Conservation (phyloP, 331 rosid genomes). For the Phaseolus coccineus region DNA sequence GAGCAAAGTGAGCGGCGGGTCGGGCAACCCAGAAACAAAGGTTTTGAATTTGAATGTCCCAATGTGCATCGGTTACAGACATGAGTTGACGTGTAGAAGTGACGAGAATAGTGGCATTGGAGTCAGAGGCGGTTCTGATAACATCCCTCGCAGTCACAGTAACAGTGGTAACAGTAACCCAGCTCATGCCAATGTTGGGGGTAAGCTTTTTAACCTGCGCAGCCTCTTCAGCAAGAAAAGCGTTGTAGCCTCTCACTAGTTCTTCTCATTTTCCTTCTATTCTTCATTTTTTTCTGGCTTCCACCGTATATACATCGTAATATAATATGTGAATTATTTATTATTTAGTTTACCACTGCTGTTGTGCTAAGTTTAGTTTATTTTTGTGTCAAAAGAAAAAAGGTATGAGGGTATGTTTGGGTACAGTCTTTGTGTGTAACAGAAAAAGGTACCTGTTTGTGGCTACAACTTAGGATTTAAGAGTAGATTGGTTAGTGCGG, state of each 20-base stretch:
- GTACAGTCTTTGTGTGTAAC: conserved; percentile 18
- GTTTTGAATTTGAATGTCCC: conserved; percentile 83
- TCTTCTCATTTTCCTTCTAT: neutral
- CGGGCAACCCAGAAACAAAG: conserved; percentile 39
- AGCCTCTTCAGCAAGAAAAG: conserved; percentile 71
- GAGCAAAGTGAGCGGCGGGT: conserved; percentile 34
- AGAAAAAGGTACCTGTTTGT: conserved; percentile 9
- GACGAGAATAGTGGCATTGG: conserved; percentile 50
- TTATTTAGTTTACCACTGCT: too few relatives aligned
- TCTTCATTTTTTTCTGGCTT: neutral
- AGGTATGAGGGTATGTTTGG: conserved; percentile 13
- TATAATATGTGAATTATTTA: neutral
- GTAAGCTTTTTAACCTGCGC: conserved; percentile 69
- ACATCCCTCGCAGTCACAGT: neutral
- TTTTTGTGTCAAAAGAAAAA: neutral
- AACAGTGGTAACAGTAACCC: conserved; percentile 8
- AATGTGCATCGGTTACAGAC: conserved; percentile 66
- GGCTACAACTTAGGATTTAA: conserved; percentile 35
- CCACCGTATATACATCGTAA: neutral
- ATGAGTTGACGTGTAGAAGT: conserved; percentile 62
- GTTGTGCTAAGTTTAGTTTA: too few relatives aligned
- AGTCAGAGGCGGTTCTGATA: neutral
- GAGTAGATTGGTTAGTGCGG: conserved; percentile 26
- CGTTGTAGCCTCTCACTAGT: conserved; percentile 54
- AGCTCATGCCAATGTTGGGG: neutral